phyloP scores from a whole-genome alignment of 441 rosid genomes.

The Erodium texanum region DNA sequence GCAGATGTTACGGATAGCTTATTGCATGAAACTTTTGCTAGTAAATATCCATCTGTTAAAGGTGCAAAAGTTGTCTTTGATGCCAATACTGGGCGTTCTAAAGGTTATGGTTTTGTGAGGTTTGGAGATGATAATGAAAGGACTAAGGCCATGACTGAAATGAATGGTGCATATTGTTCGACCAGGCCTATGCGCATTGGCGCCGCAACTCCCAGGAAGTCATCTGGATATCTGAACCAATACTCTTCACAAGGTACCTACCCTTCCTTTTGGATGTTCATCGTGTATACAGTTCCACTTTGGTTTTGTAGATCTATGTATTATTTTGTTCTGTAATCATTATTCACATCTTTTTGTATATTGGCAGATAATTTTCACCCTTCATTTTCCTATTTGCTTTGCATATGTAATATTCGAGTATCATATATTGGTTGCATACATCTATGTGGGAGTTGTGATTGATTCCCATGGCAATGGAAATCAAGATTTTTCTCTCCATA shows the following conservation, averaged over 20 bases:
- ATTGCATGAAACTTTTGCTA: constrained; percentile 54
- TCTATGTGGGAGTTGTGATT: background rate
- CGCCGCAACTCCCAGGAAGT: constrained; percentile 86
- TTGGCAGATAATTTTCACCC: background rate
- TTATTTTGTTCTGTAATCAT: background rate
- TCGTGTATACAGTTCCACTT: background rate
- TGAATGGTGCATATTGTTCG: constrained; percentile 79
- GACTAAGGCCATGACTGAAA: constrained; percentile 72
- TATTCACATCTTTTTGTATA: background rate
- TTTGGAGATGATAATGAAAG: constrained; percentile 80
- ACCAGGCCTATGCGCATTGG: constrained; percentile 94
- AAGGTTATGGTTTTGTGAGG: constrained; percentile 93
- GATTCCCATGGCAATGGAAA: background rate
- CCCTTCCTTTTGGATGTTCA: background rate
- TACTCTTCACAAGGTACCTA: constrained; percentile 39
- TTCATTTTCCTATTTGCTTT: background rate
- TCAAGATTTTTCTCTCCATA: background rate
- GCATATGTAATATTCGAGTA: background rate
- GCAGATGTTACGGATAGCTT: constrained; percentile 74
- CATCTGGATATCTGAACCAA: constrained; percentile 66
- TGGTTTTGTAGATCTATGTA: background rate
- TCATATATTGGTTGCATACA: background rate
- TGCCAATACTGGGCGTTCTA: constrained; percentile 75
- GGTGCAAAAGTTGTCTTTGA: constrained; percentile 85
- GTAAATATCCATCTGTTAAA: constrained; percentile 69